Evolutionary conservation across 73 alveolate species (phyloP).

Genomic region (Stentor coeruleus): DNA sequence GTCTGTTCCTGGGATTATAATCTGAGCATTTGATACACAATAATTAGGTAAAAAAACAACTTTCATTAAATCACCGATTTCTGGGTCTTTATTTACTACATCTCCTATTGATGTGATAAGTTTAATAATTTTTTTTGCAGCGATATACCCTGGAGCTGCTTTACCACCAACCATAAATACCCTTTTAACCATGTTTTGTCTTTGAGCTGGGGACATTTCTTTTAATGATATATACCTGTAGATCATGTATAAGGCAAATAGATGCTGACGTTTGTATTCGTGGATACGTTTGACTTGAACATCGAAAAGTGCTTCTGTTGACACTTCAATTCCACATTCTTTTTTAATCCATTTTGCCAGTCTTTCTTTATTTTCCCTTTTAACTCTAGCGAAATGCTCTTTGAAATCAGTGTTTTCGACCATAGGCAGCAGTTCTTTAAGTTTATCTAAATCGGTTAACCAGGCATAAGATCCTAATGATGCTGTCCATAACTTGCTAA

Average conservation of each 20-base stretch:
- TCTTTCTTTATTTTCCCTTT: slow-evolving; percentile 50
- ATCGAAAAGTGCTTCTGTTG: slow-evolving; percentile 41
- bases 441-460: slow-evolving; percentile 61
- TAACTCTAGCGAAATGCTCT: slow-evolving; percentile 47
- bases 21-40: slow-evolving; percentile 91
- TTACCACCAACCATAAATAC: neutral
- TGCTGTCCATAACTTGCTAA: slow-evolving; percentile 67
- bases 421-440: slow-evolving; percentile 46
- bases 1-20: slow-evolving; percentile 98
- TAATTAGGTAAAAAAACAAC: slow-evolving; percentile 91
- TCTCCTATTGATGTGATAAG: slow-evolving; percentile 84
- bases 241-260: slow-evolving; percentile 29
- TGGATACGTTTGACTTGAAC: slow-evolving; percentile 28
- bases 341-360: slow-evolving; percentile 65
- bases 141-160: slow-evolving; percentile 40
- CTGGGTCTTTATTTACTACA: slow-evolving; percentile 67
- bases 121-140: slow-evolving; percentile 97
- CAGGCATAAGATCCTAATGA: slow-evolving; percentile 72
- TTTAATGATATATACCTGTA: slow-evolving; percentile 17
- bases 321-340: slow-evolving; percentile 52
- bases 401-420: slow-evolving; percentile 57
- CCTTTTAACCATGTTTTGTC: neutral
- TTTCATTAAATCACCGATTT: slow-evolving; percentile 58
- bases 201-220: slow-evolving; percentile 42
- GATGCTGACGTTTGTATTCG: slow-evolving; percentile 31